Conservation (phyloP, 352 stramenopile species). For the Phytopythium ostracodes region DNA sequence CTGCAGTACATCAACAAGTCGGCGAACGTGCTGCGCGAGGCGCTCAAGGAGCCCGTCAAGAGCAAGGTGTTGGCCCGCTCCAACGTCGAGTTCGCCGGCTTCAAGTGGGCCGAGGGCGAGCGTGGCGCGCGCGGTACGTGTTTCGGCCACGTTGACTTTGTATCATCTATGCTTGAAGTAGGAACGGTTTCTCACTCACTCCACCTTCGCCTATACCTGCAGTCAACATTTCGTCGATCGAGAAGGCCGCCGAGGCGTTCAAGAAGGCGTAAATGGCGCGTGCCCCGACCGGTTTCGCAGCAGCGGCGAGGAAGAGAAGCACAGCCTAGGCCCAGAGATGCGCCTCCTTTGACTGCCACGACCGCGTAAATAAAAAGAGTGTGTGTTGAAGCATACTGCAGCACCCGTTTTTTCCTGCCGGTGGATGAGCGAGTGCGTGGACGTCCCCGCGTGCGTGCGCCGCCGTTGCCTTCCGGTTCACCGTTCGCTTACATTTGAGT, state of each 20-base stretch:
- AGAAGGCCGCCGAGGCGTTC: conserved; percentile 78
- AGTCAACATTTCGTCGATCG: conserved; percentile 80
- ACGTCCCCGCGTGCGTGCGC: not conserved
- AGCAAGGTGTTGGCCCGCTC: conserved; percentile 68
- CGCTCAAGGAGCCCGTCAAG: conserved; percentile 87
- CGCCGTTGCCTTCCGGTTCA: not conserved
- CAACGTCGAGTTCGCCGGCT: conserved; percentile 79
- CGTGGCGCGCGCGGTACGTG: conserved; percentile 67
- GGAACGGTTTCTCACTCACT: not conserved
- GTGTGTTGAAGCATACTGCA: conserved; percentile 1
- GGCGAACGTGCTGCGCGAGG: conserved; percentile 60
- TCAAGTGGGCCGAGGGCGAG: conserved; percentile 84
- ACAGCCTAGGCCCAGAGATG: not conserved
- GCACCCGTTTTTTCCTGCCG: not conserved
- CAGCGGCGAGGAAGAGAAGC: not conserved
- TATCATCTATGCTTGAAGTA: not conserved
- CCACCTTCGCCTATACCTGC: conserved; percentile 1
- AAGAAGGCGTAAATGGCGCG: conserved; percentile 52
- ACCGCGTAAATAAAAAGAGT: conserved; percentile 5
- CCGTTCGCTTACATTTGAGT: not conserved
- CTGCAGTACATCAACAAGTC: conserved; percentile 89
- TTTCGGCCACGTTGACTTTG: too few species aligned
- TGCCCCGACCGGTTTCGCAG: not conserved
- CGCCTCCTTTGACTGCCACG: not conserved
- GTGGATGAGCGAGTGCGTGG: not conserved